Evolutionary conservation across 2,329 filamentous ascomycete genomes (phyloP), one percentile per base, ranked within the genome.

Genomic region (Escovopsis sp.): DNA sequence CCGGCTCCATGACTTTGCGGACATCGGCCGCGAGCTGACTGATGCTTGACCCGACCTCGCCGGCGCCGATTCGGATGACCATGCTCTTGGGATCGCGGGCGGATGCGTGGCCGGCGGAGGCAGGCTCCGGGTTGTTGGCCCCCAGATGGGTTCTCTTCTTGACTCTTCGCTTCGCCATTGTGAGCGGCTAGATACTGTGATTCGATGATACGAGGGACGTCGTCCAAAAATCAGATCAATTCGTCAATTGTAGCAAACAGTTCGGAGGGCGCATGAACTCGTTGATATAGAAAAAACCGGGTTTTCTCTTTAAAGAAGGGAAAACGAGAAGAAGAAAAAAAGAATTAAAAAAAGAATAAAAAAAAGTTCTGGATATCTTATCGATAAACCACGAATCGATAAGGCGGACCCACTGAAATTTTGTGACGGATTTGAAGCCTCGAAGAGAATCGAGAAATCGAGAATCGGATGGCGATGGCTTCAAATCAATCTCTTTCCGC

Each of bases 21-120:
- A 96, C 84, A 65, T 98, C 91, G 52, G 83, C 79, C 16, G 89
- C 88, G 52, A 98, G 70, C 64, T 96, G 88, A 59, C 81, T 89
- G 53, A 98, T 75, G 59, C 84, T 94, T 45, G 85, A 77, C 44
- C 91, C 91, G 40, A 98, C 86, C 58, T 95, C 85, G 54, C 87
- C 84, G 52, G 88, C 89, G 53, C 91, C 91, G 54, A 95, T 88
- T 51, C 91, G 84, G 62, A 98, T 94, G 44, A 98, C 89, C 89
- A 98, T 95, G 59, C 83, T 93, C 71, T 95, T 95, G 30, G 91
- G 91, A 40, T 79, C 72, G 49, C 79, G 76, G 41, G 73, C 70
- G 20, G 78, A 73, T 44, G 76, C 72, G 61, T 79, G 76, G 43
- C 75, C 71, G 35, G 70, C 66, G 48, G 72, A 53, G 52, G 71